Percentiles rank a stretch among this genome's conserved stretches.
These are phyloP conservation scores for Termitomyces sp. DNA, from an alignment of 768 basidiomycete genomes.

Conservation along the genomic window DNA sequence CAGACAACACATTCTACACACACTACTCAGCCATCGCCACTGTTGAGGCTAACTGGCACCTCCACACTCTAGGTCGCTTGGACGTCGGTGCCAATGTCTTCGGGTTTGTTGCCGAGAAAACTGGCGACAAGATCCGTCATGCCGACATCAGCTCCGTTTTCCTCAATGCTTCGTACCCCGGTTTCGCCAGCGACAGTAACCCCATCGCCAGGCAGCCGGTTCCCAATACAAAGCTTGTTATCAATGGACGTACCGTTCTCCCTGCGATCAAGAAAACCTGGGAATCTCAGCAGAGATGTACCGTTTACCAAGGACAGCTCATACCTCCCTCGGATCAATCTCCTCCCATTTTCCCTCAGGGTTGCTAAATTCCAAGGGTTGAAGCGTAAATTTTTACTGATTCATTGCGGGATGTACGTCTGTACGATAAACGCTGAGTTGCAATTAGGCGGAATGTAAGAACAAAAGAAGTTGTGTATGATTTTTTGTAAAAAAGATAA, in stretches of 20 bases:
- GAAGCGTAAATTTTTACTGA: background rate
- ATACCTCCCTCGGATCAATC: background rate
- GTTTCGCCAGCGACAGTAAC: constrained; percentile 17
- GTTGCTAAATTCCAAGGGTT: background rate
- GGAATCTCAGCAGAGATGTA: background rate
- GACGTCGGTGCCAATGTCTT: constrained; percentile 40
- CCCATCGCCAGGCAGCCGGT: constrained; percentile 10
- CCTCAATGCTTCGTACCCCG: constrained; percentile 17
- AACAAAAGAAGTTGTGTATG: background rate
- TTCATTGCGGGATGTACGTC: background rate
- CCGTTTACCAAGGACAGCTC: background rate
- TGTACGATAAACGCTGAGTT: background rate
- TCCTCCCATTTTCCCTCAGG: background rate
- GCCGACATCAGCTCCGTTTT: background rate
- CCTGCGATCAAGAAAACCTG: constrained; percentile 6
- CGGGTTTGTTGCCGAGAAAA: constrained; percentile 38
- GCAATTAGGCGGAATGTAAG: background rate
- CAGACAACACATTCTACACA: constrained; percentile 50
- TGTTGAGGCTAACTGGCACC: constrained; percentile 55
- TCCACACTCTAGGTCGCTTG: constrained; percentile 52
- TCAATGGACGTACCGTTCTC: constrained; percentile 19
- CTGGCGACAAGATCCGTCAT: constrained; percentile 32
- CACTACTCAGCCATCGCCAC: constrained; percentile 57
- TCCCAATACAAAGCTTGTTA: constrained; percentile 19
- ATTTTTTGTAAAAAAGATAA: background rate